phyloP scores from a whole-genome alignment of 2,329 filamentous ascomycete species.

The Botrytis medusae region DNA sequence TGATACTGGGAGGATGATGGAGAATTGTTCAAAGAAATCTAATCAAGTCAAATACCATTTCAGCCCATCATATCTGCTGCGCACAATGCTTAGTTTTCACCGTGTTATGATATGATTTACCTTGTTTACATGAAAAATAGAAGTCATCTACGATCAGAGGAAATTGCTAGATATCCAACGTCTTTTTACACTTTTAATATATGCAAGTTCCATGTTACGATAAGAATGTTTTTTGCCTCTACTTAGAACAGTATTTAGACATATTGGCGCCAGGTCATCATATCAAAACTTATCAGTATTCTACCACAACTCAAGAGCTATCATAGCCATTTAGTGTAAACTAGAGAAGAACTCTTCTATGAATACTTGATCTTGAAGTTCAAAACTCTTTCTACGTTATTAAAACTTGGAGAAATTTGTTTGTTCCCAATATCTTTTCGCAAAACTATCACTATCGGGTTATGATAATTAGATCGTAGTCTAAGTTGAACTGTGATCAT shows the following conservation, averaged over 20 bases:
- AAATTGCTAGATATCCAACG: rapidly evolving
- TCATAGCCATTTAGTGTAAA: rapidly evolving
- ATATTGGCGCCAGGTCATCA: rapidly evolving
- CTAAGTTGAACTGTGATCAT: not conserved
- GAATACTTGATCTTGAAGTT: not conserved
- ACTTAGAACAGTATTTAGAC: not conserved
- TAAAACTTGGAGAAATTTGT: rapidly evolving
- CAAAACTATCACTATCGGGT: rapidly evolving
- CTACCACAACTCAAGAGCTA: not conserved
- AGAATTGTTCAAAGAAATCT: not conserved
- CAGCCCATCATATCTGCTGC: not conserved
- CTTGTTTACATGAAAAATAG: rapidly evolving
- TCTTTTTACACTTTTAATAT: rapidly evolving
- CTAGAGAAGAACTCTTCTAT: not conserved
- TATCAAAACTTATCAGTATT: not conserved
- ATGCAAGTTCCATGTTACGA: not conserved
- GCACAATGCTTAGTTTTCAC: not conserved
- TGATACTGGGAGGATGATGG: not conserved
- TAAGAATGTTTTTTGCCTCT: not conserved
- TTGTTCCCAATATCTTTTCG: rapidly evolving
- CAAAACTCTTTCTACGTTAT: rapidly evolving
- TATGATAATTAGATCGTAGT: rapidly evolving
- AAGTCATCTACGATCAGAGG: rapidly evolving
- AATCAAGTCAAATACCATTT: not conserved
- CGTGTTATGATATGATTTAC: not conserved